Base-by-base conservation (phyloP, 2,329 filamentous ascomycete species). In the Didymella sp. region DNA sequence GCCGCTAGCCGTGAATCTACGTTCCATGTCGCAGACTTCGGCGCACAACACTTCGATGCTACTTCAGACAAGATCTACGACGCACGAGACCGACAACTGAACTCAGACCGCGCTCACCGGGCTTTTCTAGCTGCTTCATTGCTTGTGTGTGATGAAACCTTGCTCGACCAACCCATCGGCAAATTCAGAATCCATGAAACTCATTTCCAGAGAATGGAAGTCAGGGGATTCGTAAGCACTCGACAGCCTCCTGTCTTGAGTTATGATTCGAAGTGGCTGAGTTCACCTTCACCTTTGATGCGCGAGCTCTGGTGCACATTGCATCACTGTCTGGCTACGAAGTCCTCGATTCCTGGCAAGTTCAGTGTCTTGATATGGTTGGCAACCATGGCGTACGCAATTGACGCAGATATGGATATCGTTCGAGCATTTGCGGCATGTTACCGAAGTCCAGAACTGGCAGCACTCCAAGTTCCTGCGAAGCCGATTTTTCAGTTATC, bases 11-110 rank as follows among this genome's bases (percentile, higher is more conserved):
- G 77, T 6, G 59, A 66, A 8, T 64, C 72, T 0, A 62, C 54
- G 0, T 75, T 75, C 49, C 65, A 66, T 1, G 58, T 73, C 1
- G 54, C 64, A 40, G 68, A 61, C 0, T 77, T 69, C 33, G 76
- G 76, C 2, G 73, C 72, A 0, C 75, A 76, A 38, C 9, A 61
- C 2, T 69, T 67, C 51, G 69, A 52, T 0, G 25, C 30, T 1
- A 11, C 47, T 0, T 13, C 57, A 7, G 76, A 79, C 47, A 22
- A 1, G 0, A 0, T 3, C 0, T 77, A 78, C 53, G 1, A 52
- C 1, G 28, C 51, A 2, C 63, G 72, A 44, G 65, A 64, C 27
- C 43, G 25, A 13, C 35, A 44, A 8, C 0, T 15, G 0, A 24
- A 46, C n/a, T 57, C 53, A 1, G 35, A 60, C 0, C 47, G 68